These are phyloP conservation scores for Phytophthora citrophthora DNA, from an alignment of 352 stramenopile genomes.

Conservation along the genomic window DNA sequence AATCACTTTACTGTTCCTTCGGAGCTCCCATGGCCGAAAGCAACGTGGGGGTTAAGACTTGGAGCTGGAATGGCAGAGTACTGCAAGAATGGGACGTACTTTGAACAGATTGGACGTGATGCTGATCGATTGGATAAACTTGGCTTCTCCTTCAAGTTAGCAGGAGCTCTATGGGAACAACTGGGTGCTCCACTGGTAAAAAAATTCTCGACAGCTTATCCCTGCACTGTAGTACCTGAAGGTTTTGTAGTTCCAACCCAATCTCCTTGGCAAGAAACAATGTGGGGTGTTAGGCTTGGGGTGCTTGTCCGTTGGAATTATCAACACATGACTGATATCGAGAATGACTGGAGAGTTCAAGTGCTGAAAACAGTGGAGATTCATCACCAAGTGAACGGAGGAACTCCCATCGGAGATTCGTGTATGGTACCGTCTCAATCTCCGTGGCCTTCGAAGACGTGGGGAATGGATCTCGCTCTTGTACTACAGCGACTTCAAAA, in stretches of 20 bases:
- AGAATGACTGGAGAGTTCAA: constrained; percentile 29
- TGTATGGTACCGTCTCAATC: constrained; percentile 31
- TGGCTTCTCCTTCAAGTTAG: constrained; percentile 34
- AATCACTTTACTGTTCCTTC: constrained; percentile 29
- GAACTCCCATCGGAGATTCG: constrained; percentile 4
- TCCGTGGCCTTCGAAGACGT: constrained; percentile 31
- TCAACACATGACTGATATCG: constrained; percentile 20
- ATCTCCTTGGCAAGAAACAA: constrained; percentile 24
- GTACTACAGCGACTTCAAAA: constrained; percentile 27
- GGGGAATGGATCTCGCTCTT: constrained; percentile 29
- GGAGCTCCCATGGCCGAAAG: constrained; percentile 23
- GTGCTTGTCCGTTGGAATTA: constrained; percentile 33
- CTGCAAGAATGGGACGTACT: constrained; percentile 24
- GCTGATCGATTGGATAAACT: constrained; percentile 25
- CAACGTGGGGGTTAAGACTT: constrained; percentile 30
- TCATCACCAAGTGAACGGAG: constrained; percentile 15
- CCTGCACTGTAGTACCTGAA: constrained; percentile 17
- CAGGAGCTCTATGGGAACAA: constrained; percentile 16
- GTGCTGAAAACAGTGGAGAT: constrained; percentile 28
- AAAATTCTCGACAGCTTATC: constrained; percentile 23
- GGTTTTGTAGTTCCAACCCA: constrained; percentile 31
- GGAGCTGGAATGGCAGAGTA: constrained; percentile 24
- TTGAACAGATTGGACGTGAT: constrained; percentile 35
- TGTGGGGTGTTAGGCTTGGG: constrained; percentile 34
- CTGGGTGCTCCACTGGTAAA: constrained; percentile 22